Evolutionary conservation across 345 rosid genomes (phyloP), one percentile per base, ranked within the genome.

Genomic region (Citrus sp.): DNA sequence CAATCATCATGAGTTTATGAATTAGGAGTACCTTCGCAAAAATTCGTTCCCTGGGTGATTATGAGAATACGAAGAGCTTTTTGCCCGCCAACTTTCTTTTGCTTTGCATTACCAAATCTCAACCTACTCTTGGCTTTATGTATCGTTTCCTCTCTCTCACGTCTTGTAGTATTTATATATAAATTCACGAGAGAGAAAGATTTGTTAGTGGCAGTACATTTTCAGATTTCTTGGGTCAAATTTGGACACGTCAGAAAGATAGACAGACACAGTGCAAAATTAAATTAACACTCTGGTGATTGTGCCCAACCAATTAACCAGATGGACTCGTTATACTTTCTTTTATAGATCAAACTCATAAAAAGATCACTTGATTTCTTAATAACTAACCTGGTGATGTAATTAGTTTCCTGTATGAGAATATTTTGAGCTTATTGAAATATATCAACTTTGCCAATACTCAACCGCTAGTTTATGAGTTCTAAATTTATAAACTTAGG

Each of bases 71-170:
- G 25, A 59, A 73, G 56, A 60, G 4, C 32, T 21, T n/a, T 21
- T 72, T 60, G 40, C 35, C 56, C 25, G 61, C 67, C 77, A 61
- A 60, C 35, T 70, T 74, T 58, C 13, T 70, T 54, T 70, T 7
- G 28, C 59, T 19, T 19, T 18, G 38, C 38, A 9, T 37, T 24
- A 58, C 5, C 25, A 34, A n/a, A 74, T 62, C 30, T 19, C 30
- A 7, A 46, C 55, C 58, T 27, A 25, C 68, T 8, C 51, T 40
- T 27, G 16, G 34, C 68, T 61, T 74, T 61, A 75, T 27, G 19
- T 75, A 63, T 59, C 1, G 70, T 63, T 63, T 18, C 27, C 70
- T 21, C 42, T 7, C 30, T 42, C 77, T 1, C 56, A 74, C 38
- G 27, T 21, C 61, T 7, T 14, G 2, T 28, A 40, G 14, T 3